A percentile compares a stretch with the other conserved stretches of the same genome.
These are phyloP conservation scores for Coemansia erecta DNA, from an alignment of 192 early-diverging fungal species.

Conservation along the genomic window DNA sequence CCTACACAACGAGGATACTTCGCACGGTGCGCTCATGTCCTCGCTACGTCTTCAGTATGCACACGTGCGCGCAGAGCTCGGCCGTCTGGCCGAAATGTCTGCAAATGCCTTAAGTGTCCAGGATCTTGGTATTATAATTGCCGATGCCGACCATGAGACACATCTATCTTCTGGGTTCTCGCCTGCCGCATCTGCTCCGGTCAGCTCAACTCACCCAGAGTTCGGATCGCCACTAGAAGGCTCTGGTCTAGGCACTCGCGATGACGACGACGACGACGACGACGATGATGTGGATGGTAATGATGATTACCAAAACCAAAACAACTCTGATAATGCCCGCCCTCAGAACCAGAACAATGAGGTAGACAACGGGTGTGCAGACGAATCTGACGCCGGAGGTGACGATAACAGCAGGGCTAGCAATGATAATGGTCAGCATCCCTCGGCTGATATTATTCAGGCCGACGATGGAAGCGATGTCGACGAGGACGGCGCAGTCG, in stretches of 20 bases:
- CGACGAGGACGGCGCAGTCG: neutral
- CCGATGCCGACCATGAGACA: slow-evolving; percentile 16
- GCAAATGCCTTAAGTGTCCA: slow-evolving; percentile 45
- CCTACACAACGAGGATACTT: slow-evolving; percentile 30
- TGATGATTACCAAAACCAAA: slow-evolving; percentile 1
- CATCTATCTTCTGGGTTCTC: slow-evolving; percentile 21
- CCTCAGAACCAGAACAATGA: slow-evolving; percentile 1
- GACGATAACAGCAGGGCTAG: too few species aligned
- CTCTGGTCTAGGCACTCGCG: slow-evolving; percentile 12
- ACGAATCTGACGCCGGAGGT: slow-evolving; percentile 1
- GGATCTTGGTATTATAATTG: slow-evolving; percentile 41
- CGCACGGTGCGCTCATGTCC: slow-evolving; percentile 20
- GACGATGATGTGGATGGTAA: slow-evolving; percentile 13
- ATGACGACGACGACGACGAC: slow-evolving; percentile 10
- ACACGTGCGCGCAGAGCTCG: slow-evolving; percentile 24
- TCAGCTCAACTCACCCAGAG: slow-evolving; percentile 15
- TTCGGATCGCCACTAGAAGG: slow-evolving; percentile 25
- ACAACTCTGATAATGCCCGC: neutral
- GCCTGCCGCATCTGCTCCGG: slow-evolving; percentile 20
- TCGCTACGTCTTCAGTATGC: slow-evolving; percentile 37
- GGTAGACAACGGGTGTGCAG: slow-evolving; percentile 10
- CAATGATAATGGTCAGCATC: slow-evolving; percentile 13
- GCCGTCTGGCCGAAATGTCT: slow-evolving; percentile 32
- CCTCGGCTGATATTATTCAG: slow-evolving; percentile 11
- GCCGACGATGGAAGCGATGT: slow-evolving; percentile 6